Evolutionary conservation across 768 basidiomycete genomes (phyloP), one percentile per base, ranked within the genome.

Genomic region (Podaxis rugospora): DNA sequence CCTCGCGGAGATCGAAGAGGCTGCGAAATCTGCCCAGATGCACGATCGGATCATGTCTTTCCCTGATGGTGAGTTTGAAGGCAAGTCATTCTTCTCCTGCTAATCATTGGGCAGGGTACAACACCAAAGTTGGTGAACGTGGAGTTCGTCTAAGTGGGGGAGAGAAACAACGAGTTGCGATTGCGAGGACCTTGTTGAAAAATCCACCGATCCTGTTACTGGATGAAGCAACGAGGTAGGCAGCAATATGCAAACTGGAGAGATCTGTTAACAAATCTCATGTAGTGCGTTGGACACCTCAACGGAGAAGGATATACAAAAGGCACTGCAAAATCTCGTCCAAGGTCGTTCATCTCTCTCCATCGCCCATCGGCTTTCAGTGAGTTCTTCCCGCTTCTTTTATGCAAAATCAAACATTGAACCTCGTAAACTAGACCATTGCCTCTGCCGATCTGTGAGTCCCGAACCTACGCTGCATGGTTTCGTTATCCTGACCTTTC

Each of bases 231-330:
- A 90, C 87, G 0, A 89, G 86, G 86, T 84, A 63, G 25, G 70
- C 58, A 5, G 27, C 55, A 35, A 53, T 11, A 36, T 36, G 27
- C 32, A 1, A 23, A 40, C 28, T 32, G 32, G 32, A 9, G 32
- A 11, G 5, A 47, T 27, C 23, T 14, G 59, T 57, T 63, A 27
- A 37, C 52, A 16, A 61, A 49, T 47, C 51, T 57, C 11, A 39
- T 25, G 21, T 39, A 89, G 89, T 64, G 93, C 93, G 11, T 74
- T 97, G 62, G 94, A 97, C 72, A 95, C 93, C 1, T 86, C 88
- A 9, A 95, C 93, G 0, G 93, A 96, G 71, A 88, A 91, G 60
- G 90, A 92, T 66, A 93, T 96, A 59, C 91, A 95, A 71, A 88
- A 87, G 63, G 90, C 92, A 6, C 77, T 95, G n/a, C 86, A 89